Evolutionary conservation across 1,284 basidiomycete genomes (phyloP).

Genomic region (Cutaneotrichosporon sp.): DNA sequence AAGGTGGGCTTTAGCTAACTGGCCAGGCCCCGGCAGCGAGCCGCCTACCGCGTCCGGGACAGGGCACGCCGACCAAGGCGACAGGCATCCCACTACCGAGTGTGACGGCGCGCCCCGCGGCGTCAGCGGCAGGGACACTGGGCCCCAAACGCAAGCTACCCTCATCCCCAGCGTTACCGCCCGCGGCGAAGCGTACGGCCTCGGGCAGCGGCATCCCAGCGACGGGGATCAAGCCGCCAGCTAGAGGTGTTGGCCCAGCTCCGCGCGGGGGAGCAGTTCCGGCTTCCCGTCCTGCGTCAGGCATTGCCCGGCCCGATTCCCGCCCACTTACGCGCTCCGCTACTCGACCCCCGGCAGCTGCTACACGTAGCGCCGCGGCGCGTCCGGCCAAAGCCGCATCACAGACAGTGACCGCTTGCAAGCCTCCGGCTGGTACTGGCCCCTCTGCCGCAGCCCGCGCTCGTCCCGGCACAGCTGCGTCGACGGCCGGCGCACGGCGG

Average conservation of each 20-base stretch:
- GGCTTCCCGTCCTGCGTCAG: too few species aligned
- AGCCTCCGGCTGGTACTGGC: background rate
- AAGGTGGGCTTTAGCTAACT: too few species aligned
- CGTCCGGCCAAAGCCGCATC: background rate
- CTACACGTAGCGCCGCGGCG: background rate
- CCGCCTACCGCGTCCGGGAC: constrained; percentile 28
- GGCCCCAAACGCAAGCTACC: constrained; percentile 33
- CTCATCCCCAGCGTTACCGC: constrained; percentile 23
- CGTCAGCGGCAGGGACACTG: background rate
- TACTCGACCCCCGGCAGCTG: background rate
- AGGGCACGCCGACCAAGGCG: constrained; percentile 20
- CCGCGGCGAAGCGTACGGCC: constrained; percentile 24
- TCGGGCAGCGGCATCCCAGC: constrained; percentile 13
- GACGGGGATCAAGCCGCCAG: background rate
- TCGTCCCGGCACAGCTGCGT: background rate
- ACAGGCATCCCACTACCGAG: constrained; percentile 9
- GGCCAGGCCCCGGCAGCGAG: constrained; percentile 17
- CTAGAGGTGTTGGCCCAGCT: background rate
- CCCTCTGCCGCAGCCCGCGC: background rate
- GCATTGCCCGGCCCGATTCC: background rate
- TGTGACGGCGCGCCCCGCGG: background rate
- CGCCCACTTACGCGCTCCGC: background rate
- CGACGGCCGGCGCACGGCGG: background rate
- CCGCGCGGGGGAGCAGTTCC: too few species aligned
- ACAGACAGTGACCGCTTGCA: background rate